A percentile compares a stretch with the other conserved stretches of the same genome.
These are phyloP conservation scores for Lablab purpureus DNA, from an alignment of 306 rosid genomes.

Conservation along the genomic window DNA sequence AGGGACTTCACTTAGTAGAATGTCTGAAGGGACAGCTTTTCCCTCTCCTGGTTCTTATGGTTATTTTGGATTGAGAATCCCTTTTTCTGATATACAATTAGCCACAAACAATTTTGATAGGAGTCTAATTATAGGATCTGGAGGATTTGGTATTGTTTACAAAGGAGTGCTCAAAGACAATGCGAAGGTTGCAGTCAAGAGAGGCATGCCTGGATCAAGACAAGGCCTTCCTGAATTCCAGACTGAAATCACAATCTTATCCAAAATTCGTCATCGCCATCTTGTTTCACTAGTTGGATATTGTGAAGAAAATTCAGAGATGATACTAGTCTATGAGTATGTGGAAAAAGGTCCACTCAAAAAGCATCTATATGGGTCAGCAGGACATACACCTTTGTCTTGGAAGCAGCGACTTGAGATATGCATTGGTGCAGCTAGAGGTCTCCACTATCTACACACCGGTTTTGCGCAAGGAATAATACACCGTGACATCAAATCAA, in stretches of 20 bases:
- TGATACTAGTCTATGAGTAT: slow-evolving; percentile 90
- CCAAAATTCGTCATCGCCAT: slow-evolving; percentile 84
- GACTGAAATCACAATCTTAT: slow-evolving; percentile 77
- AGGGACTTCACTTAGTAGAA: slow-evolving; percentile 80
- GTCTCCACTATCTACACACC: slow-evolving; percentile 94
- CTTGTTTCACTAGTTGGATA: slow-evolving; percentile 89
- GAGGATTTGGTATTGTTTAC: slow-evolving; percentile 90
- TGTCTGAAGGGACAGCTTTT: slow-evolving; percentile 67
- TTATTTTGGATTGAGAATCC: slow-evolving; percentile 65
- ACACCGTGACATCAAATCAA: slow-evolving; percentile 93
- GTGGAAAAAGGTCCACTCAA: slow-evolving; percentile 85
- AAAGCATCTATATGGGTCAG: slow-evolving; percentile 73
- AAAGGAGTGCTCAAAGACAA: slow-evolving; percentile 75
- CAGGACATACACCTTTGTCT: slow-evolving; percentile 61
- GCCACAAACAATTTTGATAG: slow-evolving; percentile 81
- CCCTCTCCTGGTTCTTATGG: slow-evolving; percentile 74
- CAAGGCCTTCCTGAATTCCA: slow-evolving; percentile 97
- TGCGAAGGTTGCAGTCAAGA: slow-evolving; percentile 81
- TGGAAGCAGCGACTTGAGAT: slow-evolving; percentile 94
- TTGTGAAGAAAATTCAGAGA: slow-evolving; percentile 91
- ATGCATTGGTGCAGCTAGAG: slow-evolving; percentile 92
- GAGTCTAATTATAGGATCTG: slow-evolving; percentile 76
- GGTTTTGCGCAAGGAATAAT: slow-evolving; percentile 89
- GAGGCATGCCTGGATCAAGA: slow-evolving; percentile 90
- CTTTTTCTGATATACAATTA: slow-evolving; percentile 72